Base-by-base conservation (phyloP, 75 land plant genomes). In the Sequoia sempervirens region DNA sequence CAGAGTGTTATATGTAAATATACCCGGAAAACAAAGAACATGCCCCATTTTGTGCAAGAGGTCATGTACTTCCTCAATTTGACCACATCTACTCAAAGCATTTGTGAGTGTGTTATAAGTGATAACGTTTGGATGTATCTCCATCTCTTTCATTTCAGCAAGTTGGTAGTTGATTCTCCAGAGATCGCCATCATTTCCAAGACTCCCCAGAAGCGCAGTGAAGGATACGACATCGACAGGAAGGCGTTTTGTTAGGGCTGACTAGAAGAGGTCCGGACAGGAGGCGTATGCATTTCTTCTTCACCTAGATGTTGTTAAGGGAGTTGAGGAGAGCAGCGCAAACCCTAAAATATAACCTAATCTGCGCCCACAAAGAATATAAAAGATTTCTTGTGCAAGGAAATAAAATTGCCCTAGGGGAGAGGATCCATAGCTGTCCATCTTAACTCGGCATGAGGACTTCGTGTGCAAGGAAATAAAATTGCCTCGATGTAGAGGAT, bases 141-240 rank as follows among this genome's bases (percentile, higher is more conserved):
- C 84, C 11, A 70, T 50, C 3, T 38, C 45, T 30, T 38, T 41
- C 76, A 72, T 28, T 18, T 83, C 53, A 3, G 28, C 37, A 47
- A 75, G 56, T 43, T n/a, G 40, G n/a, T 1, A 66, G 6, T 26
- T 66, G 30, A 66, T 28, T 66, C 32, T 66, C 5, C 30, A 26
- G 30, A 20, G 6, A 66, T 23, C 70, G 5, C 30, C 70, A 4
- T 3, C 5, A 23, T n/a, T 8, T 5, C 2, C 70, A 66, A 66
- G 7, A 23, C 32, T 4, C 10, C 5, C 83, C 84, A 93, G 79
- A n/a, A 94, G 88, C 14, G 87, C 87, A 86, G 91, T 94, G 78
- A 83, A 94, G 37, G 84, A 68, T 32, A 89, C 58, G 9, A 79
- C 73, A 32, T 87, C 83, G 17, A 88, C 72, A 9, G 58, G n/a